A percentile compares a stretch with the other conserved stretches of the same genome.
These are phyloP conservation scores for Colletotrichum brevisporum DNA, from an alignment of 2,329 filamentous ascomycete species.

Conservation along the genomic window DNA sequence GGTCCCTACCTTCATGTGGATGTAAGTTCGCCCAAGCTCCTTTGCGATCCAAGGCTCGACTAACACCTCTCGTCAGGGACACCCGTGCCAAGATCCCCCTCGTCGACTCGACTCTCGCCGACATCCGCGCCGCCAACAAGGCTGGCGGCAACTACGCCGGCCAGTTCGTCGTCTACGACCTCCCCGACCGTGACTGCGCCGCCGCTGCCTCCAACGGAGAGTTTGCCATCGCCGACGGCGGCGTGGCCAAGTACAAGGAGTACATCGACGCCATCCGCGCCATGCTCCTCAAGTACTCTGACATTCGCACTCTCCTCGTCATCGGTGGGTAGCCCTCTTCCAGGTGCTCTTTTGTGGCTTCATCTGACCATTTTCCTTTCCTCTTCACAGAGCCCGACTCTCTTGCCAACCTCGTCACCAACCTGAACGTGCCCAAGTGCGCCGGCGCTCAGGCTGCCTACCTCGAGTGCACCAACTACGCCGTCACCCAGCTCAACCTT, in stretches of 20 bases:
- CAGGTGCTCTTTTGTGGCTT: slow-evolving; percentile 10
- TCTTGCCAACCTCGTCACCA: slow-evolving; percentile 72
- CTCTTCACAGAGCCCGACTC: slow-evolving; percentile 65
- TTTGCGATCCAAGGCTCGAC: slow-evolving; percentile 22
- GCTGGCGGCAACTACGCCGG: slow-evolving; percentile 59
- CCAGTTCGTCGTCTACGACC: slow-evolving; percentile 69
- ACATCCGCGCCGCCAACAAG: slow-evolving; percentile 56
- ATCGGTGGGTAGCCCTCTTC: slow-evolving; percentile 51
- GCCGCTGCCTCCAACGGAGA: slow-evolving; percentile 71
- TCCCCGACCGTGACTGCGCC: slow-evolving; percentile 71
- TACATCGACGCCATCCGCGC: slow-evolving; percentile 67
- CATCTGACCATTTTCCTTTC: slow-evolving; percentile 42
- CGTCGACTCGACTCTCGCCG: slow-evolving; percentile 60
- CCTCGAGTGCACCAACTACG: slow-evolving; percentile 64
- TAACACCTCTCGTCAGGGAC: slow-evolving; percentile 55
- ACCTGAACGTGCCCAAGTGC: slow-evolving; percentile 66
- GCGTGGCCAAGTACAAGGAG: slow-evolving; percentile 66
- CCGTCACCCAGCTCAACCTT: slow-evolving; percentile 65
- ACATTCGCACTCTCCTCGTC: slow-evolving; percentile 60
- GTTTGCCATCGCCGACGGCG: slow-evolving; percentile 64
- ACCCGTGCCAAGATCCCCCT: slow-evolving; percentile 63
- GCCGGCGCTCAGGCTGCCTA: slow-evolving; percentile 62
- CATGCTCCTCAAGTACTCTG: slow-evolving; percentile 58
- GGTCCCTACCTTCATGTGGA: slow-evolving; percentile 68
- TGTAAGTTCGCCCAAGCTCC: slow-evolving; percentile 52